Base-by-base conservation (phyloP, 202 grass and related monocot species). In the Brachypodium distachyon region DNA sequence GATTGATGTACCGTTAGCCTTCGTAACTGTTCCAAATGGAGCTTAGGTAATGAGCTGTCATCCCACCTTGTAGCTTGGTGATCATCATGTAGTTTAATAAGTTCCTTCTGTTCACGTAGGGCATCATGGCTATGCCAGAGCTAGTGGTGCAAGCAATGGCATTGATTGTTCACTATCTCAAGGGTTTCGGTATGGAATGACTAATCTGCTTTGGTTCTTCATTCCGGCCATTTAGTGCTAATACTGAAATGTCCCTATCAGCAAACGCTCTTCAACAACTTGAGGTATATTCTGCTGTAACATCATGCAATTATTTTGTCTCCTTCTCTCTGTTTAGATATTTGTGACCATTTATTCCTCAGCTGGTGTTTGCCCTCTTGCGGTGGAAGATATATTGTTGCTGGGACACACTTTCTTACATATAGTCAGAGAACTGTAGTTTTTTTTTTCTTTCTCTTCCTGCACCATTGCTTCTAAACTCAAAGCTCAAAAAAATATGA, bases 261-360 rank as follows among this genome's bases (percentile, higher is more conserved):
- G 94, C 91, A 87, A 97, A 97, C 23, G 49, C 94, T 57, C 86
- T 97, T 75, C 91, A 92, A 61, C 94, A 97, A 73, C 94, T 97
- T 31, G 94, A 97, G 94, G 94, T 97, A 86, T 18, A 76, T 64
- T 65, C 59, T 50, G 33, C 28, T 40, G 12, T 12, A 31, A 37
- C 27, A 69, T 46, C 2, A 34, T 71, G 44, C 28, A 22, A 48
- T 46, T 41, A 29, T 41, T 28, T 68, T 68, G 7, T 53, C 43
- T 49, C 19, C 8, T 22, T 34, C 18, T 60, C 73, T 16, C 46
- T 36, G 43, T 28, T 67, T 48, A 29, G 31, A 48, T 58, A 37
- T 48, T 57, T 58, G 64, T 40, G 22, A 29, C 29, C 17, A 22
- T 47, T 29, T 67, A n/a, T 56, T 23, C 9, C 12, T 74, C 33